Base-by-base conservation (phyloP, 2,329 filamentous ascomycete species). In the Neofusicoccum cordaticola region DNA sequence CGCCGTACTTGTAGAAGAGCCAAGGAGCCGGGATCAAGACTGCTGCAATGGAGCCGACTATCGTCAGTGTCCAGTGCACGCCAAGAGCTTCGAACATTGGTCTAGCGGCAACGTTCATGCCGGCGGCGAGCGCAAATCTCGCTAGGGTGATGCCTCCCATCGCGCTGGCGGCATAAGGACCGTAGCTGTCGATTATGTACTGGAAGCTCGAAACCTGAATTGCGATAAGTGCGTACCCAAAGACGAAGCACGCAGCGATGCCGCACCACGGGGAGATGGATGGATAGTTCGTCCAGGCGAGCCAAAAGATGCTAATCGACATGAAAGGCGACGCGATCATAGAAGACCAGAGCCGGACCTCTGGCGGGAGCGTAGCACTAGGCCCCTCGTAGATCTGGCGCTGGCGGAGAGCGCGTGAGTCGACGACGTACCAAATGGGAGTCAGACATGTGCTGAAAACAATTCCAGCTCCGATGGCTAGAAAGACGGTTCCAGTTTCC, bases 281-380 rank as follows among this genome's bases (percentile, higher is more conserved):
- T 0, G 75, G 66, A 37, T 79, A 76, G 2, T 78, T 77, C 1
- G 80, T 79, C 82, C 82, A 84, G 4, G 80, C 83, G 19, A 84
- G 75, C 82, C 82, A 84, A 68, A 84, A 84, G 1, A 84, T 75
- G 0, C 77, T 78, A 11, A 83, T 71, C 0, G 83, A 81, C 3
- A 84, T 74, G 2, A 77, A 68, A 0, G 73, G 70, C 4, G 78
- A 77, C 1, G 79, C 81, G 11, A 81, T 69, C 66, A 82, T 78
- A 31, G 78, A 79, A 34, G 79, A 79, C 72, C 76, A 80, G 0
- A 83, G 72, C 0, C 80, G 72, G 42, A 75, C 75, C 58, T 64
- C 63, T 6, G 63, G 63, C 48, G 11, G 65, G 11, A 64, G 44
- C 31, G 41, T 48, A 42, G 62, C 62, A 9, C 22, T 19, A 15